Evolutionary conservation across 2,329 filamentous ascomycete species (phyloP), one percentile per base, ranked within the genome.

Genomic region (Neopestalotiopsis rosae): DNA sequence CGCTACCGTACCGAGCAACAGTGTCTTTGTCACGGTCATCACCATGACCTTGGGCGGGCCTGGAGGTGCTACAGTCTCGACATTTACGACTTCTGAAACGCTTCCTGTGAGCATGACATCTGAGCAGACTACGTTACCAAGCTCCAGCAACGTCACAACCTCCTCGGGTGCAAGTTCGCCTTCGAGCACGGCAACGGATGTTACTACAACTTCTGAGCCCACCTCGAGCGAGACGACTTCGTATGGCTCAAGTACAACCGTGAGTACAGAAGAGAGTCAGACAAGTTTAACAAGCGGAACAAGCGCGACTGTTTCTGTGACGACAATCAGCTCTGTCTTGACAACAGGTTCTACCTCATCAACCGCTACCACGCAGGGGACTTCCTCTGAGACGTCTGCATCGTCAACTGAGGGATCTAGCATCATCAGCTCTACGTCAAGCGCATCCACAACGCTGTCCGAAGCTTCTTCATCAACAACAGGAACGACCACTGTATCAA

Each of bases 291-390:
- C 45, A 10, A 52, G 6, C 45, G 45, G n/a, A 2, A 52, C 45
- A 52, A 7, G 17, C 2, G 45, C 24, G 17, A 61, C 57, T 10
- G 12, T 14, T 5, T 32, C 32, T 30, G 32, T 34, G 20, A 61
- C 57, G 24, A 17, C 57, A 17, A 61, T 28, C 57, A 24, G 5
- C 2, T 61, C 40, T 5, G 45, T 45, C 17, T 57, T 56, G 42
- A 61, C 59, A 9, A 56, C 67, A 1, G 38, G 65, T 12, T 62
- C 63, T 32, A 69, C 61, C 42, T 57, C 63, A 17, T 56, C 62
- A 10, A n/a, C 14, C 28, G n/a, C 63, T 20, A 40, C 56, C 52
- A 38, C 57, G 1, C 56, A 12, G 10, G 63, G 62, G 6, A 66
- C 67, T 12, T 40, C 63, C 24, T 69, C 45, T 52, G 45, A 17